These are phyloP conservation scores for Aspergillus ochraceus DNA, from an alignment of 2,329 filamentous ascomycete genomes.

Conservation along the genomic window DNA sequence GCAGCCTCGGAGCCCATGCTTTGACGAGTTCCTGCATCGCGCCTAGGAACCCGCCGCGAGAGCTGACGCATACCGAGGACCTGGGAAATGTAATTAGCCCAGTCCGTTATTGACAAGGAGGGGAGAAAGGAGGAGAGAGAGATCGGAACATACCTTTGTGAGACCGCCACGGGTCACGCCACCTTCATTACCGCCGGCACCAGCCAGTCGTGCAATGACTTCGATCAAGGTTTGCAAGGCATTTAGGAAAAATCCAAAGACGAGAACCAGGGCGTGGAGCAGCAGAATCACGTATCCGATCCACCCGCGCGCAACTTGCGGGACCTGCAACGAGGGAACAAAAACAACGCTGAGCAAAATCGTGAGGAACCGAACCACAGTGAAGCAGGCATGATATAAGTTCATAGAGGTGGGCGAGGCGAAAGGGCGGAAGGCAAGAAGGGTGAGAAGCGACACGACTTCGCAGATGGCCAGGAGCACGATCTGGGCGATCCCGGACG, in stretches of 20 bases:
- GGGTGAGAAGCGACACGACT: constrained; percentile 80
- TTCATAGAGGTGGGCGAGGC: constrained; percentile 95
- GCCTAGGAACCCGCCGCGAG: constrained; percentile 68
- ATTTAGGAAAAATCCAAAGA: constrained; percentile 92
- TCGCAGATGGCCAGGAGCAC: constrained; percentile 92
- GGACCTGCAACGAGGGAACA: constrained; percentile 76
- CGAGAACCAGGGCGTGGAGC: constrained; percentile 78
- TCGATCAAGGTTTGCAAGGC: constrained; percentile 88
- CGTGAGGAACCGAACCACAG: constrained; percentile 71
- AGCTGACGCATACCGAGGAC: constrained; percentile 91
- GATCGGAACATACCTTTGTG: constrained; percentile 58
- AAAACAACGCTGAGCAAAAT: constrained; percentile 80
- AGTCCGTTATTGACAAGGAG: no score
- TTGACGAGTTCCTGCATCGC: constrained; percentile 65
- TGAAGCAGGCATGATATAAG: constrained; percentile 85
- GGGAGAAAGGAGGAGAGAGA: constrained; percentile 5
- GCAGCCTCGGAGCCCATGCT: constrained; percentile 81
- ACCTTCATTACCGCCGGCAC: constrained; percentile 74
- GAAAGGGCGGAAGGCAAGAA: constrained; percentile 89
- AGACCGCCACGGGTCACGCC: constrained; percentile 76
- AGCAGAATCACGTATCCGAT: constrained; percentile 89
- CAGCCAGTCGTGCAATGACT: constrained; percentile 76
- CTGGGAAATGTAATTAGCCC: constrained; percentile 19
- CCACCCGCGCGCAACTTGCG: constrained; percentile 83
- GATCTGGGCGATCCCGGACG: constrained; percentile 88